These are phyloP conservation scores for Trichoderma endophyticum DNA, from an alignment of 2,329 filamentous ascomycete species.

Conservation along the genomic window DNA sequence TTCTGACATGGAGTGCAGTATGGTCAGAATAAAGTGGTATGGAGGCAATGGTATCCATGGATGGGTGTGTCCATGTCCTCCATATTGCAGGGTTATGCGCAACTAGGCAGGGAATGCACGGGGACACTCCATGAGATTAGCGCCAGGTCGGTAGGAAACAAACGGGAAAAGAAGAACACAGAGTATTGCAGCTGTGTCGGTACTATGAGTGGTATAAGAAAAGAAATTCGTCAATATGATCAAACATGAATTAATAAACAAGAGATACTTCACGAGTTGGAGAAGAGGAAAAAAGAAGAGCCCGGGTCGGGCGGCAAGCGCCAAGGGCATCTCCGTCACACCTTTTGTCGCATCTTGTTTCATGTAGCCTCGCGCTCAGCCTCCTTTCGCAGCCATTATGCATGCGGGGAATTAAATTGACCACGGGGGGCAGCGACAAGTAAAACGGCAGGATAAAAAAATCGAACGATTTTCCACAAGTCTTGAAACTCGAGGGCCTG, in stretches of 20 bases:
- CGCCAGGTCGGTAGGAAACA: neutral
- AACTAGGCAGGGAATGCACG: slow-evolving; percentile 1
- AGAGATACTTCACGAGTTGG: neutral
- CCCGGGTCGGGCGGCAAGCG: slow-evolving; percentile 11
- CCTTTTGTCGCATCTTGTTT: slow-evolving; percentile 17
- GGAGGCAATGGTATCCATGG: neutral
- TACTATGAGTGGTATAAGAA: neutral
- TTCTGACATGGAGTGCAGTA: neutral
- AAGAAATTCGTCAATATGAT: neutral
- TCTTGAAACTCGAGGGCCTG: slow-evolving; percentile 8
- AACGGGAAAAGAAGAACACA: neutral
- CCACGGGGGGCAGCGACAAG: neutral
- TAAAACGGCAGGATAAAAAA: slow-evolving; percentile 15
- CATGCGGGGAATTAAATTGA: neutral
- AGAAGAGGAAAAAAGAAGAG: neutral
- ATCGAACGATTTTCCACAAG: slow-evolving; percentile 23
- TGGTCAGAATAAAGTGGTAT: neutral
- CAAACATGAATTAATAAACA: neutral
- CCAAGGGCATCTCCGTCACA: slow-evolving; percentile 14
- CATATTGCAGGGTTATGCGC: neutral
- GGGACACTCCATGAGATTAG: slow-evolving; percentile 1
- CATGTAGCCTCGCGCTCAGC: slow-evolving; percentile 13
- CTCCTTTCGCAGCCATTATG: neutral
- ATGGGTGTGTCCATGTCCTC: neutral
- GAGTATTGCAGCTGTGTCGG: no score